Conservation (phyloP, 2,329 filamentous ascomycete species). For the Alternaria sp. region DNA sequence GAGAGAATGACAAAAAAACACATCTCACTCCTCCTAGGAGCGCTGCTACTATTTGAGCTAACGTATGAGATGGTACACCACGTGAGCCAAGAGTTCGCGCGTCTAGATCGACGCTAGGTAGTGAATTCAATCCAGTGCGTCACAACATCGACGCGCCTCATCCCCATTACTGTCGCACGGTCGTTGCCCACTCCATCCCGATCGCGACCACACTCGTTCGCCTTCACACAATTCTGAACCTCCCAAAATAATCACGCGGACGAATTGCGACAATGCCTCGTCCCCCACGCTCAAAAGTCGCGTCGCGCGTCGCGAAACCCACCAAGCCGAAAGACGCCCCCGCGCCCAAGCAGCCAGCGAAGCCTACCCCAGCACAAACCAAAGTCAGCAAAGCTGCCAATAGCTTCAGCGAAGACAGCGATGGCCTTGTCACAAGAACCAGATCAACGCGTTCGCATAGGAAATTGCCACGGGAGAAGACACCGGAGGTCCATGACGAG, state of each 20-base stretch:
- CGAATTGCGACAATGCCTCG: constrained; percentile 43
- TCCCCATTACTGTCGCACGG: constrained; percentile 15
- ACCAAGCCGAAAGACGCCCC: constrained; percentile 29
- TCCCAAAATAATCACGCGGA: background rate
- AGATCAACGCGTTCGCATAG: constrained; percentile 30
- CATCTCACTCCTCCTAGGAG: background rate
- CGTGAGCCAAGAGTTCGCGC: constrained; percentile 22
- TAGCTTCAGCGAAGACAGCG: constrained; percentile 48
- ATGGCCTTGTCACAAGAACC: constrained; percentile 45
- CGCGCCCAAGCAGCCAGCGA: constrained; percentile 25
- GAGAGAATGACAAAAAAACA: background rate
- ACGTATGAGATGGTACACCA: background rate
- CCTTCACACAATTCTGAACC: constrained; percentile 8
- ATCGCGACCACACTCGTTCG: constrained; percentile 14
- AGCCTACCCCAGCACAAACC: constrained; percentile 27
- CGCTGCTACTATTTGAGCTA: background rate
- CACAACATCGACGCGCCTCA: constrained; percentile 24
- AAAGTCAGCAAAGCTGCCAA: constrained; percentile 23
- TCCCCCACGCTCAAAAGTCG: constrained; percentile 48
- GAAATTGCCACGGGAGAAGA: constrained; percentile 28
- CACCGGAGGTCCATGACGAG: constrained; percentile 29
- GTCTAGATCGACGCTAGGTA: constrained; percentile 17
- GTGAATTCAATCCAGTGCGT: constrained; percentile 24
- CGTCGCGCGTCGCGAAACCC: constrained; percentile 44
- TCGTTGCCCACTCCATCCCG: constrained; percentile 6